These are phyloP conservation scores for Lathyrus tuberosus DNA, from an alignment of 306 rosid species.

Conservation along the genomic window DNA sequence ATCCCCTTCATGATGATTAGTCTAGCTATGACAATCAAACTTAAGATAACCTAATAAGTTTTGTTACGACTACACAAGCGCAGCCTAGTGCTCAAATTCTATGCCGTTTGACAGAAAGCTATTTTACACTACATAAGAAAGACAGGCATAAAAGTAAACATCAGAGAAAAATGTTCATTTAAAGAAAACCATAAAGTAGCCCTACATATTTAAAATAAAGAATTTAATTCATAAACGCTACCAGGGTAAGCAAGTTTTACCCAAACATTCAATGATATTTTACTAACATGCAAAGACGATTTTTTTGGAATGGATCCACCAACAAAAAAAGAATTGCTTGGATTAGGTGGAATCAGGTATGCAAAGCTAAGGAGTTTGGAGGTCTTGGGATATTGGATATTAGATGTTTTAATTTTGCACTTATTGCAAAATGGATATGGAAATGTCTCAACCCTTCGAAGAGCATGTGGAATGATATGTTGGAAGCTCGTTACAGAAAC, in stretches of 20 bases:
- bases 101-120: slow-evolving; percentile 39
- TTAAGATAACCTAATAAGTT: slow-evolving; percentile 32
- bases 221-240: neutral
- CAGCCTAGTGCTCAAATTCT: slow-evolving; percentile 39
- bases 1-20: slow-evolving; percentile 37
- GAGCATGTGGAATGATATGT: no score
- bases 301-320: no score
- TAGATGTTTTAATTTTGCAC: no score
- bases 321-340: no score
- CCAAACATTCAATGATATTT: neutral
- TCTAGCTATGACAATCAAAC: slow-evolving; percentile 36
- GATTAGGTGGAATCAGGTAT: no score
- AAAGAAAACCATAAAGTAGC: slow-evolving; percentile 26
- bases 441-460: no score
- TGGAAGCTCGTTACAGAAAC: no score
- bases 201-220: neutral
- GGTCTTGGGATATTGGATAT: no score
- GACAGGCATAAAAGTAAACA: slow-evolving; percentile 34
- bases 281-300: neutral
- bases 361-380: no score
- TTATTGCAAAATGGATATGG: no score
- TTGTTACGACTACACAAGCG: slow-evolving; percentile 42
- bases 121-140: slow-evolving; percentile 43
- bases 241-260: neutral
- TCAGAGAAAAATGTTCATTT: slow-evolving; percentile 33